phyloP scores from a whole-genome alignment of 805 yeast species.

The Clavispora carvajalis region DNA sequence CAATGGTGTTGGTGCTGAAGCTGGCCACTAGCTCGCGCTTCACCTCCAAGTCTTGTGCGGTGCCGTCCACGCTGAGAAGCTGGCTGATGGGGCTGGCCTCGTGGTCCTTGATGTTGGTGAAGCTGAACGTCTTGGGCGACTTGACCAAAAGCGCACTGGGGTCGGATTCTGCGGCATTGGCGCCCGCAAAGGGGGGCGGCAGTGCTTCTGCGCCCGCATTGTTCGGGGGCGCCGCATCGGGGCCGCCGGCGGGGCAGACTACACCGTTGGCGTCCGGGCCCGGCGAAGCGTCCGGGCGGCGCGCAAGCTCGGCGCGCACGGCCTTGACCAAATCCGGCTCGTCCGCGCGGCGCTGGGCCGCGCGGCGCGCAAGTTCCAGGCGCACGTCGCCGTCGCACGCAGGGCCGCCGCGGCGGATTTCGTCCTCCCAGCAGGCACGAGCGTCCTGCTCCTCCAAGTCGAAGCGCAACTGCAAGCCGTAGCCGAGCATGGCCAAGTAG shows the following conservation, averaged over 20 bases:
- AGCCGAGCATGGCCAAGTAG: conserved; percentile 42
- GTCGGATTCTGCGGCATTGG: conserved; percentile 6
- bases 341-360: conserved; percentile 6
- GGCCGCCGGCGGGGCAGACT: too few relatives aligned
- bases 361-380: conserved; percentile 5
- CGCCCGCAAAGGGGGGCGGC: too few relatives aligned
- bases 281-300: conserved; percentile 11
- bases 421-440: conserved; percentile 5
- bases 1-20: conserved; percentile 33
- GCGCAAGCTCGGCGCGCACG: conserved; percentile 29
- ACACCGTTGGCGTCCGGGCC: too few relatives aligned
- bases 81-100: conserved; percentile 33
- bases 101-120: conserved; percentile 29
- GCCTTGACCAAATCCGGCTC: conserved; percentile 29
- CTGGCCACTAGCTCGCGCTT: conserved; percentile 22
- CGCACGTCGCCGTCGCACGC: conserved; percentile 1
- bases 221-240: too few relatives aligned
- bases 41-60: conserved; percentile 5
- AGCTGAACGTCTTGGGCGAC: conserved; percentile 38
- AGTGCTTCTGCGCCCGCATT: too few relatives aligned
- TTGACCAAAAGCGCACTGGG: conserved; percentile 22
- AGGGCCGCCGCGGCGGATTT: conserved; percentile 4
- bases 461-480: conserved; percentile 42
- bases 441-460: conserved; percentile 34
- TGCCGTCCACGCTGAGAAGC: conserved; percentile 20